Conservation (phyloP, 2,329 filamentous ascomycete genomes). For the Kalaharituber pfeilii region DNA sequence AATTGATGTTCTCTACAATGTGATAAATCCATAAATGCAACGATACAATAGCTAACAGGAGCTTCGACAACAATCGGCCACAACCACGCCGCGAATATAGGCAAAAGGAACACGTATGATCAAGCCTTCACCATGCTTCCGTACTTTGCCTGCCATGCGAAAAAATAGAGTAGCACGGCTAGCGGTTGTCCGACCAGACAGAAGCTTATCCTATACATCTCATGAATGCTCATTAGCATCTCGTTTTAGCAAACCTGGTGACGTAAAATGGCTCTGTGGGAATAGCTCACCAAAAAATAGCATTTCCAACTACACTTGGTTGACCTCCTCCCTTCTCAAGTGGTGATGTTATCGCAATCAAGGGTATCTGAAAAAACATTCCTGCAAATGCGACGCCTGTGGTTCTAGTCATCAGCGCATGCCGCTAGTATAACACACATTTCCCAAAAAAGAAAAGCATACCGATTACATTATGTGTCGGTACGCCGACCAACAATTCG, state of each 20-base stretch:
- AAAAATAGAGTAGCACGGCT: constrained; percentile 85
- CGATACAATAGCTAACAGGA: neutral
- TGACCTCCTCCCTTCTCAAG: constrained; percentile 63
- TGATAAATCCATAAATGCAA: too few species aligned
- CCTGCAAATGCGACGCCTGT: constrained; percentile 77
- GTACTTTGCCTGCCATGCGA: constrained; percentile 96
- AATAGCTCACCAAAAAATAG: constrained; percentile 70
- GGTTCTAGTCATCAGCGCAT: neutral
- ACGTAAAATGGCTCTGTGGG: too few species aligned
- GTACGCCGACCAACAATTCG: constrained; percentile 80
- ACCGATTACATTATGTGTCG: constrained; percentile 87
- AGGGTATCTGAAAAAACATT: constrained; percentile 82
- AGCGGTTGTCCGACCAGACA: constrained; percentile 89
- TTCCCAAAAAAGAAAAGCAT: constrained; percentile 27
- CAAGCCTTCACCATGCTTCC: constrained; percentile 50
- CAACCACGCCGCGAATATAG: neutral
- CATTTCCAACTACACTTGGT: constrained; percentile 70
- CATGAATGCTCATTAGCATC: neutral
- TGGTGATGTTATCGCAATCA: constrained; percentile 64
- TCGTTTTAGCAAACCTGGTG: neutral
- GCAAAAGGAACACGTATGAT: too few species aligned
- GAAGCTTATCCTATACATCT: constrained; percentile 46
- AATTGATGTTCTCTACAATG: too few species aligned
- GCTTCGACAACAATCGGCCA: neutral
- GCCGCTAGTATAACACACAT: too few species aligned